Evolutionary conservation across 768 basidiomycete genomes (phyloP), one percentile per base, ranked within the genome.

Genomic region (Candolleomyces efflorescens): DNA sequence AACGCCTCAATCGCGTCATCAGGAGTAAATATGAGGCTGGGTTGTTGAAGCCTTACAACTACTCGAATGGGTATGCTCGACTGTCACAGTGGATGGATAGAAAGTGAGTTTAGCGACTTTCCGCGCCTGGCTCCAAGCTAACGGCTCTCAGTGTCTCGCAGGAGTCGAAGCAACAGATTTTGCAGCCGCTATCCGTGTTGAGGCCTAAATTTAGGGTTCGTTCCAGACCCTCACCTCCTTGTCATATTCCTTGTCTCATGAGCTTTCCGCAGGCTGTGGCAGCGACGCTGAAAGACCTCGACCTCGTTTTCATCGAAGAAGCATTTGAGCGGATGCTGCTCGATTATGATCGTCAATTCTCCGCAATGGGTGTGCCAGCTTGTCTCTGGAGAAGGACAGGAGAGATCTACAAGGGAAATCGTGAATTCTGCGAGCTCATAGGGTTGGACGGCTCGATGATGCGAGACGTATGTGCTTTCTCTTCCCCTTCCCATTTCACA

Each of bases 391-490:
- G 95, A 24, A 78, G 96, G 49, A 99, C 96, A 2, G 96, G 96
- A 36, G 95, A 98, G 75, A 98, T 98, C 61, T 98, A 98, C 79
- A 98, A 98, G 71, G 95, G 90, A 45, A 99, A 99, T 68, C 83
- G 92, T 55, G 94, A 96, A 73, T 98, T 99, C 69, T 87, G 93
- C 5, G 92, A 93, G 65, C 77, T 98, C 7, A 83, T 97, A 32
- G 88, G 94, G 20, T 80, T 97, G 27, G 91, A 94, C 57, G 89
- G 91, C 39, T 85, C 85, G 59, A 87, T 90, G 82, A 81, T 96
- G 73, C 85, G 90, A n/a, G 93, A 94, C 59, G 89, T 89, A 64
- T 64, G 84, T 74, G 22, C 51, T 38, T 46, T 49, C n/a, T 38
- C 27, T 23, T 57, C 38, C 53, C 49, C 32, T 49, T 55, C 27